Evolutionary conservation across 2,329 filamentous ascomycete genomes (phyloP), one percentile per base, ranked within the genome.

Genomic region (Fusarium sarcochroum): DNA sequence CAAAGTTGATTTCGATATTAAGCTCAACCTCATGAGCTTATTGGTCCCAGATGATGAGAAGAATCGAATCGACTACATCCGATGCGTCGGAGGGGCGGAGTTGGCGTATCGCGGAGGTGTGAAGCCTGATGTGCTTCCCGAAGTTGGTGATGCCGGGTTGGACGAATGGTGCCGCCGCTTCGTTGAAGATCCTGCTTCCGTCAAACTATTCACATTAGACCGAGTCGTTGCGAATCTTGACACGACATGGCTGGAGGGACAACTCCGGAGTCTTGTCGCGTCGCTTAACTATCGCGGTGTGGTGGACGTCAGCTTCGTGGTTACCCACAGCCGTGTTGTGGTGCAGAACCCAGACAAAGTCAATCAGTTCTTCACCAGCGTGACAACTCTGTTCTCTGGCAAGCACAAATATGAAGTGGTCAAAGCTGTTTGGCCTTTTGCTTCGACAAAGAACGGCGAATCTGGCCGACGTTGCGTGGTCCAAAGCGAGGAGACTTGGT

Each of bases 401-500:
- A 85, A 83, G 73, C 83, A 82, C 73, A 84, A 81, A 64, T 88
- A 87, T 66, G 86, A 87, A 73, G 84, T 87, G 4, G 80, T 86
- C 48, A 85, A 86, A 72, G 80, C 82, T 2, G 81, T 88, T 2
- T 89, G 86, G 86, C 86, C 86, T 5, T 88, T 87, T 76, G 86
- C 86, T 3, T 84, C 84, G 65, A 77, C 80, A 5, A 78, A 74
- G 71, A 82, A 76, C 67, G 84, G 78, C 38, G 84, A 84, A 63
- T 73, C 65, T n/a, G 81, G 74, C 14, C 80, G 83, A 48, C 76
- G 75, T 52, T 87, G 81, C 66, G 79, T 80, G 5, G 84, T 88
- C n/a, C 84, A 87, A 74, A 85, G 80, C 58, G 86, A 89, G 75
- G 85, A 86, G 72, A 80, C 79, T 4, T 88, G 86, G 86, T 88